Evolutionary conservation across 176 grass and related monocot species (phyloP).

Genomic region (Carex pumila): DNA sequence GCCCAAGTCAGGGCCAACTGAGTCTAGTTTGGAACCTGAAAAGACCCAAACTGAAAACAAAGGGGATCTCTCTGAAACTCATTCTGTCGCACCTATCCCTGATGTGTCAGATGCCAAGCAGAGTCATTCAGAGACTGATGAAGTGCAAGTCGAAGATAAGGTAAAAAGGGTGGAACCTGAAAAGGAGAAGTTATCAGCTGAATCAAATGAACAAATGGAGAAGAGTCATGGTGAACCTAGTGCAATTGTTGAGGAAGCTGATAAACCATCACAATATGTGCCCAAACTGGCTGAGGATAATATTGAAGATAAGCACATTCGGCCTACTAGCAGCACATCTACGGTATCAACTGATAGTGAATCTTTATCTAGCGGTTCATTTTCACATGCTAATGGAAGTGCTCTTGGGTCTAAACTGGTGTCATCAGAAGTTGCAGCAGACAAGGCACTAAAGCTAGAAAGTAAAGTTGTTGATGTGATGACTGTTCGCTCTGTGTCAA

Average conservation of each 20-base stretch:
- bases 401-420: not conserved
- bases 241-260: not conserved
- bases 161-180: not conserved
- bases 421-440: slow-evolving; percentile 8
- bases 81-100: not conserved
- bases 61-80: not conserved
- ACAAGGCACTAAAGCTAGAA: slow-evolving; percentile 33
- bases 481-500: slow-evolving; percentile 31
- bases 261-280: not conserved
- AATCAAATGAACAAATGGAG: not conserved
- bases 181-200: not conserved
- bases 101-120: slow-evolving; percentile 4
- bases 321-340: slow-evolving; percentile 19
- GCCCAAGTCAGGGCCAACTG: not conserved
- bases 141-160: not conserved
- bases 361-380: not conserved
- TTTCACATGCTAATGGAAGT: slow-evolving; percentile 18
- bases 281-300: not conserved
- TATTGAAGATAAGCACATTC: slow-evolving; percentile 5
- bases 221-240: not conserved
- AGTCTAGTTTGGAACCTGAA: not conserved
- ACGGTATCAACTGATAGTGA: slow-evolving; percentile 10
- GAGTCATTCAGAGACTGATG: not conserved
- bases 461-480: slow-evolving; percentile 16
- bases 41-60: slow-evolving; percentile 3